These are phyloP conservation scores for Haematococcus lacustris DNA, from an alignment of 139 green algal genomes.

Conservation along the genomic window DNA sequence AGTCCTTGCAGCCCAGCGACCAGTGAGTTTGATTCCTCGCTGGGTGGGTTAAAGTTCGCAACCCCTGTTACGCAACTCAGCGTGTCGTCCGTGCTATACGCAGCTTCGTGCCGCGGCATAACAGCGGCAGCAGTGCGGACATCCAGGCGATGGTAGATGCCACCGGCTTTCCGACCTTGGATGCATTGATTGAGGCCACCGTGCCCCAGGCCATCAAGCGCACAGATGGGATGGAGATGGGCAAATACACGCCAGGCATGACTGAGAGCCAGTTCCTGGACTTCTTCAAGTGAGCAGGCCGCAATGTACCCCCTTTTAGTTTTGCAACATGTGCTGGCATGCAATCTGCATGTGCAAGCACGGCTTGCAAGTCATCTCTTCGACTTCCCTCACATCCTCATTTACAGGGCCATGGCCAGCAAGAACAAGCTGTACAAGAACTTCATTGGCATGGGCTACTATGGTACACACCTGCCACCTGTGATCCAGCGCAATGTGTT, in stretches of 20 bases:
- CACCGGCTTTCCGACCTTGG: slow-evolving; percentile 76
- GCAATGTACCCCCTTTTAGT: no score
- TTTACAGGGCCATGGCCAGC: slow-evolving; percentile 78
- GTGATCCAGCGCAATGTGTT: slow-evolving; percentile 98
- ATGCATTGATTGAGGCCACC: slow-evolving; percentile 89
- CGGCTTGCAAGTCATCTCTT: no score
- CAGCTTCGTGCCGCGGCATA: slow-evolving; percentile 95
- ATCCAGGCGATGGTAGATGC: slow-evolving; percentile 73
- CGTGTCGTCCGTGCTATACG: not conserved
- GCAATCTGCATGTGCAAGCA: no score
- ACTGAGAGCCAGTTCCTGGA: slow-evolving; percentile 84
- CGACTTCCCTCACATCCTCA: slow-evolving; percentile 4
- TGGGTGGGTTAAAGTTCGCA: not conserved
- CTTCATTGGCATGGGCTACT: slow-evolving; percentile 98
- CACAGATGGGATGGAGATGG: slow-evolving; percentile 75
- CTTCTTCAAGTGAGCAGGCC: slow-evolving; percentile 71
- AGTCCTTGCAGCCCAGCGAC: slow-evolving; percentile 68
- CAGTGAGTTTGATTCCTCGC: slow-evolving; percentile 27
- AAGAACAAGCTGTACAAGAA: slow-evolving; percentile 97
- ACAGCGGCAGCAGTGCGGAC: slow-evolving; percentile 76
- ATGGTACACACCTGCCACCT: slow-evolving; percentile 82
- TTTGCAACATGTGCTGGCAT: no score
- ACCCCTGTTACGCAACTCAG: not conserved
- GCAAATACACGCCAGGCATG: slow-evolving; percentile 74
- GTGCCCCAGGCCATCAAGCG: slow-evolving; percentile 84